phyloP scores from a whole-genome alignment of 768 basidiomycete genomes.

The Agaricus blazei region DNA sequence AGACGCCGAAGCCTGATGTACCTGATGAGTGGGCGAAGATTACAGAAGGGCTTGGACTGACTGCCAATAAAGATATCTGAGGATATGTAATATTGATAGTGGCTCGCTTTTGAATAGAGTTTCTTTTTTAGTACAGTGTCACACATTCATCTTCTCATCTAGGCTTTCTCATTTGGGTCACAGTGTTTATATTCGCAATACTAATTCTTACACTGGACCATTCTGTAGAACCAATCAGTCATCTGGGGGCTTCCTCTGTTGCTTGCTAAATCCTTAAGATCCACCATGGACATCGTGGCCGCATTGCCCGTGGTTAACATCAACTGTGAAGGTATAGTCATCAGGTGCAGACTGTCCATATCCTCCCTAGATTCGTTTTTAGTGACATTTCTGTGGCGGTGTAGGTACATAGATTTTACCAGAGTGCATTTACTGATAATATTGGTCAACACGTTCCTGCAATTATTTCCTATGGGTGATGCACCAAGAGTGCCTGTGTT shows the following conservation, averaged over 20 bases:
- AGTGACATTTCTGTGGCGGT: not conserved
- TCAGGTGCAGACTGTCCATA: not conserved
- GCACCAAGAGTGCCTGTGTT: not conserved
- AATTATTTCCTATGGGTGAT: not conserved
- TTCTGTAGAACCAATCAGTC: no score
- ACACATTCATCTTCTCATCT: no score
- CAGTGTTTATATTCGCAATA: no score
- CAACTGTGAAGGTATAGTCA: not conserved
- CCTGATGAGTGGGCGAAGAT: slow-evolving; percentile 22
- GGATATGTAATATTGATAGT: no score
- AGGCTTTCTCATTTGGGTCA: no score
- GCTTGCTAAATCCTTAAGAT: not conserved
- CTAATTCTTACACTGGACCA: no score
- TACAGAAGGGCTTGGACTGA: slow-evolving; percentile 18
- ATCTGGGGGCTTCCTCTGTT: no score
- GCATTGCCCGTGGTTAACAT: not conserved
- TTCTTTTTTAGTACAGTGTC: no score
- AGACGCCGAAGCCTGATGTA: slow-evolving; percentile 19
- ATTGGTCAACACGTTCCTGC: not conserved
- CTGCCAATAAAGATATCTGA: not conserved
- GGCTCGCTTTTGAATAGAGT: no score
- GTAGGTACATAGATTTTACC: not conserved
- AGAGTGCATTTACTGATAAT: not conserved
- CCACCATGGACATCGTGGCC: not conserved
- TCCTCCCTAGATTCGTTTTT: not conserved